Evolutionary conservation across 345 rosid genomes (phyloP).

Genomic region (Crucihimalaya himalaica): DNA sequence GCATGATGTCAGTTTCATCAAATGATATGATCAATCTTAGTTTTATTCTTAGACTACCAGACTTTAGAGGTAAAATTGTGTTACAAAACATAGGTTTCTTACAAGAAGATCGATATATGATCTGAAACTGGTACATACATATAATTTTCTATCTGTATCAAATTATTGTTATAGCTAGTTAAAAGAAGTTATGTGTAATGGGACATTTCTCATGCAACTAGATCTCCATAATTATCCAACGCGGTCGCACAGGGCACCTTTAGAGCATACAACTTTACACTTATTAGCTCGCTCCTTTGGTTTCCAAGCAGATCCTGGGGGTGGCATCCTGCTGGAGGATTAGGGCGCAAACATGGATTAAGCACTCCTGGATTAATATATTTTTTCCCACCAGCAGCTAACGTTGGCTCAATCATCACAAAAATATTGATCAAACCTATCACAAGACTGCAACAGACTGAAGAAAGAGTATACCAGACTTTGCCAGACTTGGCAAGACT

Average conservation of each 20-base stretch:
- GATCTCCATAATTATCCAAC: neutral
- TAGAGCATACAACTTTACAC: neutral
- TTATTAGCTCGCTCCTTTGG: neutral
- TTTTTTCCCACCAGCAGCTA: neutral
- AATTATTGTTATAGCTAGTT: neutral
- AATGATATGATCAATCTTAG: too few relatives aligned
- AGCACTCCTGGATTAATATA: neutral
- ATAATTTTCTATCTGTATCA: neutral
- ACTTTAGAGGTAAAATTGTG: too few relatives aligned
- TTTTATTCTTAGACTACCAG: too few relatives aligned
- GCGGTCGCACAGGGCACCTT: neutral
- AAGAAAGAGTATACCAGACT: too few relatives aligned
- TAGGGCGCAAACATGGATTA: neutral
- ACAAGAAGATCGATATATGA: too few relatives aligned
- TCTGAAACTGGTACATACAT: neutral
- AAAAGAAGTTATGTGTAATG: neutral
- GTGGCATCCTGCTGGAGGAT: neutral
- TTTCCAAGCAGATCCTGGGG: neutral
- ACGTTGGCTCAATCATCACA: neutral
- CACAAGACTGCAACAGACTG: too few relatives aligned
- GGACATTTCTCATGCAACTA: neutral
- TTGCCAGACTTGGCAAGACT: too few relatives aligned
- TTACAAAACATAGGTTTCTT: too few relatives aligned
- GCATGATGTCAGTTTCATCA: too few relatives aligned
- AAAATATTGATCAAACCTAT: too few relatives aligned